Evolutionary conservation across 495 filamentous ascomycete species (phyloP).

Genomic region (Aeminium ludgeri): DNA sequence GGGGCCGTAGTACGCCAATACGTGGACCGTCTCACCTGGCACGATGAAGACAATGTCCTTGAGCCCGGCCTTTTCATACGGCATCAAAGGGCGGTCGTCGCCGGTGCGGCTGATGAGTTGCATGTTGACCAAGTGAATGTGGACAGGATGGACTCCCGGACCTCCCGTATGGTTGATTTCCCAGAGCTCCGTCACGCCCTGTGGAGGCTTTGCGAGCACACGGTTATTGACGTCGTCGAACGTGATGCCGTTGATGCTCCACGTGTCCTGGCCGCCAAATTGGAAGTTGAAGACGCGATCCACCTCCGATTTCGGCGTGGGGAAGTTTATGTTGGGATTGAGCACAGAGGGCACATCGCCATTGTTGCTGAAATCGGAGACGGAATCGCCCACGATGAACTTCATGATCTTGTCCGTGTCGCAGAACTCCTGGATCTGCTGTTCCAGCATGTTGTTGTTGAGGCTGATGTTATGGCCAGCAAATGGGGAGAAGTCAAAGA

Average conservation of each 20-base stretch:
- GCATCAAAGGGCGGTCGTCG: constrained; percentile 25
- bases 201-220: constrained; percentile 32
- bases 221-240: constrained; percentile 35
- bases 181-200: constrained; percentile 35
- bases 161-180: constrained; percentile 32
- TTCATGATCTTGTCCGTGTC: constrained; percentile 37
- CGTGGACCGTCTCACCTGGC: constrained; percentile 29
- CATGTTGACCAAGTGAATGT: constrained; percentile 45
- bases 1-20: constrained; percentile 13
- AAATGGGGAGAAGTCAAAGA: constrained; percentile 35
- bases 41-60: constrained; percentile 39
- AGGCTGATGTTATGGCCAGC: constrained; percentile 33
- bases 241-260: constrained; percentile 35
- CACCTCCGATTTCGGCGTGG: constrained; percentile 20
- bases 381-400: constrained; percentile 31
- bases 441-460: constrained; percentile 29
- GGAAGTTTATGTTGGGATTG: constrained; percentile 21
- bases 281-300: constrained; percentile 33
- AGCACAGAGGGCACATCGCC: constrained; percentile 22
- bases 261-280: constrained; percentile 22
- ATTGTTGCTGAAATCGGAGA: constrained; percentile 24
- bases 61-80: constrained; percentile 33
- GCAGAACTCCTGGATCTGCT: constrained; percentile 29
- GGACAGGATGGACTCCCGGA: constrained; percentile 36
- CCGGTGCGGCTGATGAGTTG: constrained; percentile 30